Conservation (phyloP, 495 filamentous ascomycete species). For the Hyphodiscus hymeniophilus region DNA sequence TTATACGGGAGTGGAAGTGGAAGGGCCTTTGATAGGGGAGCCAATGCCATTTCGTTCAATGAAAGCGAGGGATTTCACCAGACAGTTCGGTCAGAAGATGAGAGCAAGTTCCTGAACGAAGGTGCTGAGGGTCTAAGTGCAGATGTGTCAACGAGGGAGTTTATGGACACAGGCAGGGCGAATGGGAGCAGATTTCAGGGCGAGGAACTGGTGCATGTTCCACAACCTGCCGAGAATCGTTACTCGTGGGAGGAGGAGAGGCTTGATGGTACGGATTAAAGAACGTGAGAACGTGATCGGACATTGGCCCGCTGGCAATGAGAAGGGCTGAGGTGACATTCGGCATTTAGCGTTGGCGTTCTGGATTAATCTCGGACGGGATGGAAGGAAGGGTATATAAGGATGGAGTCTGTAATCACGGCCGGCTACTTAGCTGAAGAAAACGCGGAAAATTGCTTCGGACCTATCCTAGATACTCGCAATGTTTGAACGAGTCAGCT, state of each 20-base stretch:
- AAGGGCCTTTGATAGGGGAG: background rate
- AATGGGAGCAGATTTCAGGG: slow-evolving; percentile 17
- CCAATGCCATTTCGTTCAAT: background rate
- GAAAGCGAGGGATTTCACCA: background rate
- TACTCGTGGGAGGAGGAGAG: slow-evolving; percentile 44
- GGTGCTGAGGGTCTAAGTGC: background rate
- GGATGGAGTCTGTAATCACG: too few species aligned
- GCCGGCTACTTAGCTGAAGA: too few species aligned
- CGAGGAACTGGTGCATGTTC: slow-evolving; percentile 40
- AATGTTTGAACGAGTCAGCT: too few species aligned
- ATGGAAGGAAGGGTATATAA: too few species aligned
- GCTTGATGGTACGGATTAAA: slow-evolving; percentile 13
- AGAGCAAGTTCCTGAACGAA: slow-evolving; percentile 1
- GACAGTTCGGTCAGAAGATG: too few species aligned
- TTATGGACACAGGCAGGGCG: slow-evolving; percentile 1
- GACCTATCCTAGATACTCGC: too few species aligned
- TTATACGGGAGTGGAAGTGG: slow-evolving; percentile 5
- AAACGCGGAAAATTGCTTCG: too few species aligned
- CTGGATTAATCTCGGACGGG: too few species aligned
- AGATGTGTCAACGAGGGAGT: background rate
- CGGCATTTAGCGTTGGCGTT: too few species aligned
- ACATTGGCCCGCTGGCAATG: too few species aligned
- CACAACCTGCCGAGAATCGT: slow-evolving; percentile 39
- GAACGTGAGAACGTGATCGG: background rate
- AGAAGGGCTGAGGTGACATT: too few species aligned